A percentile compares a stretch with the other conserved stretches of the same genome.
phyloP scores from a whole-genome alignment of 768 basidiomycete genomes.

The Amanita jacksonii region DNA sequence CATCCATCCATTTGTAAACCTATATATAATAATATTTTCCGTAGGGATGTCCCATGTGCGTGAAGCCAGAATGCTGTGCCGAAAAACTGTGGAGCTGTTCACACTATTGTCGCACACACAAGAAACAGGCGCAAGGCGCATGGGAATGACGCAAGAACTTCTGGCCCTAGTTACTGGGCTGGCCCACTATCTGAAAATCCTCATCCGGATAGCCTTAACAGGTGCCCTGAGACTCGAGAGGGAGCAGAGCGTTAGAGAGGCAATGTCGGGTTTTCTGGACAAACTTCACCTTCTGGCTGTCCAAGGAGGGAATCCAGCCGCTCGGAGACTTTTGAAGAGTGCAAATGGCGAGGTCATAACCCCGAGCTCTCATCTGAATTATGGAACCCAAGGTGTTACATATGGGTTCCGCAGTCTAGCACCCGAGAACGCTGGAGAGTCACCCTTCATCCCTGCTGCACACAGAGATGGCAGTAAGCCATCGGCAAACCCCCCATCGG shows the following conservation, averaged over 20 bases:
- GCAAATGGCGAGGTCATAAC: slow-evolving; percentile 53
- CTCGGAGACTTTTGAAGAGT: slow-evolving; percentile 66
- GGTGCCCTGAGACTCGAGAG: slow-evolving; percentile 93
- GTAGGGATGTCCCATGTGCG: slow-evolving; percentile 96
- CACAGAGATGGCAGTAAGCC: slow-evolving; percentile 41
- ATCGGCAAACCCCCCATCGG: slow-evolving; percentile 71
- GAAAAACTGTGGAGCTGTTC: slow-evolving; percentile 98
- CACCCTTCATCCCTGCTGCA: slow-evolving; percentile 49
- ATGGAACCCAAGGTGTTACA: slow-evolving; percentile 78
- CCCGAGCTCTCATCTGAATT: slow-evolving; percentile 38
- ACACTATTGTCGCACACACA: slow-evolving; percentile 93
- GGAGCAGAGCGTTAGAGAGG: slow-evolving; percentile 73
- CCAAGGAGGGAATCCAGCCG: slow-evolving; percentile 73
- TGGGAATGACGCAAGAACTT: slow-evolving; percentile 96
- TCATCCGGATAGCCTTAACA: slow-evolving; percentile 95
- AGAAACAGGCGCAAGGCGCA: slow-evolving; percentile 80
- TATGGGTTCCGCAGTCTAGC: slow-evolving; percentile 92
- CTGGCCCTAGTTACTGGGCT: slow-evolving; percentile 97
- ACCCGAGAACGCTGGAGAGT: slow-evolving; percentile 85
- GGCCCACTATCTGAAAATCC: slow-evolving; percentile 98
- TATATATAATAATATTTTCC: background rate
- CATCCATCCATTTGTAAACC: background rate
- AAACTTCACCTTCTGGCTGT: slow-evolving; percentile 88
- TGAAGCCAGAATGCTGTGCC: slow-evolving; percentile 96
- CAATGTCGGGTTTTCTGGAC: slow-evolving; percentile 85